These are phyloP conservation scores for Aureobasidium sp. DNA, from an alignment of 2,329 filamentous ascomycete genomes.

Conservation along the genomic window DNA sequence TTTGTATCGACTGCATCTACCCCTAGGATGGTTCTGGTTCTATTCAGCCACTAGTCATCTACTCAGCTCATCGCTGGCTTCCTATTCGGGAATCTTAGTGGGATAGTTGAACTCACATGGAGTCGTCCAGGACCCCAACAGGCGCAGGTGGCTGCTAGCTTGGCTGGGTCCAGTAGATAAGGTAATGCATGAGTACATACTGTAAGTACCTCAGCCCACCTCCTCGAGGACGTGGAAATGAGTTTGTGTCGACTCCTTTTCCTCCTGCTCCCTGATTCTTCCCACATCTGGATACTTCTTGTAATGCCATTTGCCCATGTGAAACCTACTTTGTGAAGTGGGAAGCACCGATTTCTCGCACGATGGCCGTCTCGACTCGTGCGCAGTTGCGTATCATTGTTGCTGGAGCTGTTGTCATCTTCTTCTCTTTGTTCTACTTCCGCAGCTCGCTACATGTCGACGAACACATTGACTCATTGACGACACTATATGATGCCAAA, in stretches of 20 bases:
- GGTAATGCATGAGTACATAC: background rate
- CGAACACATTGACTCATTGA: background rate
- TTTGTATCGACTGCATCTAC: background rate
- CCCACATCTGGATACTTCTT: background rate
- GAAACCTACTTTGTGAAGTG: background rate
- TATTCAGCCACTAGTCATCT: background rate
- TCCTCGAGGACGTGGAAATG: background rate
- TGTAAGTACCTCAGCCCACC: background rate
- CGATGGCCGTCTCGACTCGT: background rate
- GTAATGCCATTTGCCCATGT: background rate
- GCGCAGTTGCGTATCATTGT: background rate
- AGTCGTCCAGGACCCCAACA: background rate
- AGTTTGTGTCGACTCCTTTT: background rate
- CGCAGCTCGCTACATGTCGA: background rate
- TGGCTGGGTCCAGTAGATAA: background rate
- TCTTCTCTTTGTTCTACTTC: background rate
- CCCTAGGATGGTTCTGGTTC: background rate
- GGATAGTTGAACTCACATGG: no score
- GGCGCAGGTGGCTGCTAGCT: background rate
- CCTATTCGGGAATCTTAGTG: background rate
- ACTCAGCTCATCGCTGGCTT: background rate
- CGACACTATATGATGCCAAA: background rate
- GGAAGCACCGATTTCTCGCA: background rate
- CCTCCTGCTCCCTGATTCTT: background rate
- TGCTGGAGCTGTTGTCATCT: background rate